phyloP scores from a whole-genome alignment of 1,139 yeast species.

The Candida sanyaensis region DNA sequence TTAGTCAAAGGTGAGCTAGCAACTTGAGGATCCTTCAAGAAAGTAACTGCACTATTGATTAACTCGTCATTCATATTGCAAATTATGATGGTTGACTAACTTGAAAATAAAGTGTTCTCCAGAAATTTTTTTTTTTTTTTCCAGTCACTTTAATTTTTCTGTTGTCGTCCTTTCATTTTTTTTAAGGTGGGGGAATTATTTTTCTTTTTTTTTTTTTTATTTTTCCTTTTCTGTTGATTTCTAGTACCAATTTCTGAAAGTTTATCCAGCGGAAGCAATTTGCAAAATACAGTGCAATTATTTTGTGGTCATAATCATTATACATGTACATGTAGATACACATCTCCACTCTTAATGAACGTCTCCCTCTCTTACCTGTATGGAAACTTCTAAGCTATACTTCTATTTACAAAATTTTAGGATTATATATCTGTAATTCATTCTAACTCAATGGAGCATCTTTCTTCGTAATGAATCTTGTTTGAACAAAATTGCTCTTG shows the following conservation, averaged over 20 bases:
- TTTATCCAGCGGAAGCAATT: constrained; percentile 9
- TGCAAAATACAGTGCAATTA: no score
- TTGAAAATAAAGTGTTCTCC: constrained; percentile 1
- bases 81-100: neutral
- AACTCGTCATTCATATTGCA: constrained; percentile 65
- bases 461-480: constrained; percentile 6
- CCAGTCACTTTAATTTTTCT: neutral
- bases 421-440: neutral
- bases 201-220: neutral
- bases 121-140: constrained; percentile 4
- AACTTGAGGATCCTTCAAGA: constrained; percentile 77
- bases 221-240: neutral
- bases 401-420: neutral
- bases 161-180: neutral
- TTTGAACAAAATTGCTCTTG: constrained; percentile 27
- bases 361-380: no score
- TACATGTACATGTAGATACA: no score
- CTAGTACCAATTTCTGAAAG: neutral
- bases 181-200: neutral
- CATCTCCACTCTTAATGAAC: no score
- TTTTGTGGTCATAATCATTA: neutral
- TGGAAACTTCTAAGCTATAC: constrained; percentile 1
- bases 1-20: constrained; percentile 76
- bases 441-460: constrained; percentile 5
- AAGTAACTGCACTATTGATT: constrained; percentile 75